Evolutionary conservation across 2,329 filamentous ascomycete species (phyloP), one percentile per base, ranked within the genome.

Genomic region (Phialocephala subalpina): DNA sequence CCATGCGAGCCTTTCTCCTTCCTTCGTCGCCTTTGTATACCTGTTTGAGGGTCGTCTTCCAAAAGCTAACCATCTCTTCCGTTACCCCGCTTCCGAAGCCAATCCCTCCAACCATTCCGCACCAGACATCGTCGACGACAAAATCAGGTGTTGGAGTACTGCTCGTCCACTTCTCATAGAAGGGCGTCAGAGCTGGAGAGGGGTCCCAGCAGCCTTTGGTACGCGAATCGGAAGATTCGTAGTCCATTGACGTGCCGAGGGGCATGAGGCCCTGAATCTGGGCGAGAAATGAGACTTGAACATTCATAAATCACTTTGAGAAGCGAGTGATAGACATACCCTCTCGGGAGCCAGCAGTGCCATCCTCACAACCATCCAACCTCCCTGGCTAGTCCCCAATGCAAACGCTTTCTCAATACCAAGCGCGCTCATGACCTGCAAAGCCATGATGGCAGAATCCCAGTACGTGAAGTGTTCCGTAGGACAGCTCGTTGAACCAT

Each of bases 391-490:
- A 9, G 83, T 85, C 20, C 84, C 84, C 9, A 86, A 73, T 0
- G 81, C 80, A 67, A 84, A 86, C 0, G 82, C 83, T 77, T 82
- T 82, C 20, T 78, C 60, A 29, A 86, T 78, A 1, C 79, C 78
- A 2, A 86, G 78, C 5, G 79, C 79, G 45, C 86, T 82, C 79
- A 89, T 78, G 1, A 86, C 84, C 76, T 89, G 85, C 9, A 87
- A 75, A 12, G 82, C 81, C 82, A 88, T 82, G 65, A 80, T 76
- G 53, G 84, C 84, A 2, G 83, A 77, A 73, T 86, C 84, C 84
- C 84, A 86, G 76, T 85, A 86, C 1, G 82, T 86, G 70, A 84
- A 86, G 65, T 84, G 81, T 70, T 84, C 82, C 0, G 73, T 42
- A 11, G 60, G 66, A 1, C 65, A 66, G 63, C 73, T 77, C 1